Percentiles rank a stretch among this genome's conserved stretches.
These are phyloP conservation scores for Neocatenulostroma microsporum DNA, from an alignment of 2,329 filamentous ascomycete species.

Conservation along the genomic window DNA sequence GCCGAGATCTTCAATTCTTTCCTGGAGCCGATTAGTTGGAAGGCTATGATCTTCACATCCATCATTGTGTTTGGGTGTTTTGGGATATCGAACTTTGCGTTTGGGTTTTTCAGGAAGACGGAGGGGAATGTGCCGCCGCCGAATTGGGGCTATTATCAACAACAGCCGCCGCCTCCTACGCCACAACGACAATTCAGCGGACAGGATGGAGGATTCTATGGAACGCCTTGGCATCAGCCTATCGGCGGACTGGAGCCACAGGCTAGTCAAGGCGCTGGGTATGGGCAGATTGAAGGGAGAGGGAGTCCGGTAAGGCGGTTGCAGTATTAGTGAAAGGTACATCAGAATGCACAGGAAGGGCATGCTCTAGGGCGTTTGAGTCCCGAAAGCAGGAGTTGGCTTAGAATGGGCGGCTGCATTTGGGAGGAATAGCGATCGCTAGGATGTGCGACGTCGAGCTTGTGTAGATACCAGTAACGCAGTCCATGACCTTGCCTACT, in stretches of 20 bases:
- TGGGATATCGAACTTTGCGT: conserved; percentile 52
- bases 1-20: conserved; percentile 92
- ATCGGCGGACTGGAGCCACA: conserved; percentile 24
- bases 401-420: too few species aligned
- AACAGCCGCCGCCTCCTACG: conserved; percentile 24
- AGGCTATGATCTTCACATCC: conserved; percentile 57
- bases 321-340: conserved; percentile 11
- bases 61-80: conserved; percentile 46
- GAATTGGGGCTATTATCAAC: conserved; percentile 15
- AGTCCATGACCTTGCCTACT: too few species aligned
- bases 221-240: conserved; percentile 27
- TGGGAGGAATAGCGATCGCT: too few species aligned
- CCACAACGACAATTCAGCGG: conserved; percentile 28
- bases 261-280: conserved; percentile 23
- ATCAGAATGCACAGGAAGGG: conserved; percentile 18
- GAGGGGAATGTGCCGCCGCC: background rate
- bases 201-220: conserved; percentile 18
- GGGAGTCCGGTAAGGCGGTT: conserved; percentile 28
- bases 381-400: too few species aligned
- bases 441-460: too few species aligned
- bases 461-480: too few species aligned
- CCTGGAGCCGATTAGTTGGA: conserved; percentile 81
- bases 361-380: too few species aligned
- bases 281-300: conserved; percentile 25
- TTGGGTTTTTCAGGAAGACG: too few species aligned